Base-by-base conservation (phyloP, 192 early-diverging fungal species). In the Pecoramyces ruminantium region DNA sequence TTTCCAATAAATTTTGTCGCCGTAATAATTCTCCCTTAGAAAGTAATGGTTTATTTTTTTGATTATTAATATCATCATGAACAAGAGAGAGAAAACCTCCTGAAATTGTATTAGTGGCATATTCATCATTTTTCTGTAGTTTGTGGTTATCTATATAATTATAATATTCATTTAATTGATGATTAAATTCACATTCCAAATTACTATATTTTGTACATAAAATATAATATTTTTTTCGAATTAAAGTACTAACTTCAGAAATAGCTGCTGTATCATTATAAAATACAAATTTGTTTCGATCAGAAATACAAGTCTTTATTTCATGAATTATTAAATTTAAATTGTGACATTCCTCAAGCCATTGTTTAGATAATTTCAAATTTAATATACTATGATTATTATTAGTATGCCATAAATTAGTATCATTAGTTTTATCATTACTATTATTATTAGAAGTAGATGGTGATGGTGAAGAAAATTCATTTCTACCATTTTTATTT, bases 1-100 rank as follows among this genome's bases (percentile, higher is more conserved):
- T 90, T 79, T 84, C 87, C 80, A 97, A 82, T 87, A 94, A 87
- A 84, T 96, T 94, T 80, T 92, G 90, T 78, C 94, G 90, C 79
- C 95, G 86, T 18, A 92, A 85, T 39, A 93, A 79, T 81, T 97
- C 95, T 27, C 93, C 93, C 28, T 92, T 88, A 0, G 92, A 90
- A 84, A 93, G 85, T 25, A 67, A n/a, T n/a, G 25, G 17, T n/a
- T n/a, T 67, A 5, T 9, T 67, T 9, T 67, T 67, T 67, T 67
- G 25, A n/a, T 67, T 67, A n/a, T 67, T 27, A 16, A 11, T n/a
- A 3, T 2, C 9, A 67, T 25, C 21, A 11, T n/a, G 25, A 67
- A 67, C 51, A n/a, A 25, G n/a, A 4, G 51, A 67, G n/a, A 67
- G n/a, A 67, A 67, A 67, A n/a, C 51, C 25, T n/a, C 51, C 25